Base-by-base conservation (phyloP, 108 stramenopile species). In the Conticribra guillardii region DNA sequence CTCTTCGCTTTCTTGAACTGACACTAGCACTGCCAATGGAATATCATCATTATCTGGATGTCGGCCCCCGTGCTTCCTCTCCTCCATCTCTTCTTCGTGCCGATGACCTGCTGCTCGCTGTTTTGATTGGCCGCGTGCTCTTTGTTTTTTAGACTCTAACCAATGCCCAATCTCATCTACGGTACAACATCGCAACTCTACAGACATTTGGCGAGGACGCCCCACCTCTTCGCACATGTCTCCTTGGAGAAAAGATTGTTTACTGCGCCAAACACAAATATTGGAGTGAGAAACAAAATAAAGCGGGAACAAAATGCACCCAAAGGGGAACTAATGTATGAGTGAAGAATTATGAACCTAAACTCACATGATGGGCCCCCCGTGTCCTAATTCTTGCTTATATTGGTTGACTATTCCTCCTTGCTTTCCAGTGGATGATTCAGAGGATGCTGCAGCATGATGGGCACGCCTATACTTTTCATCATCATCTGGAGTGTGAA, bases 131-230 rank as follows among this genome's bases (percentile, higher is more conserved):
- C 41, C 27, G 2, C 26, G 4, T 2, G 37, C 5, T 41, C 37
- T 5, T 11, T 41, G n/a, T 24, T 58, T 60, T 29, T 57, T 69
- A 22, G 68, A 23, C 26, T 64, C 53, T 57, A 79, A 19, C 77
- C 69, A 79, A 21, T 49, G 32, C 19, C 44, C 16, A 44, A 90
- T 67, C 37, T 76, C 60, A 47, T 74, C 54, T 47, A 74, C 63
- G 2, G 88, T 77, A 50, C 93, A 94, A 64, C 93, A 94, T 45
- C 78, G 45, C 33, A 87, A 54, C 5, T 79, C 64, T 17, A 83
- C 89, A 46, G 65, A 9, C 19, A 81, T 85, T 51, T 64, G 46
- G 26, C 93, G 84, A 51, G 54, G 79, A 29, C 63, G 45, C 1
- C 79, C 84, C n/a, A 81, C 81, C 24, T 82, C 89, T 0, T 75